Evolutionary conservation across 2,329 filamentous ascomycete genomes (phyloP), one percentile per base, ranked within the genome.

Genomic region (Alternaria triticina): DNA sequence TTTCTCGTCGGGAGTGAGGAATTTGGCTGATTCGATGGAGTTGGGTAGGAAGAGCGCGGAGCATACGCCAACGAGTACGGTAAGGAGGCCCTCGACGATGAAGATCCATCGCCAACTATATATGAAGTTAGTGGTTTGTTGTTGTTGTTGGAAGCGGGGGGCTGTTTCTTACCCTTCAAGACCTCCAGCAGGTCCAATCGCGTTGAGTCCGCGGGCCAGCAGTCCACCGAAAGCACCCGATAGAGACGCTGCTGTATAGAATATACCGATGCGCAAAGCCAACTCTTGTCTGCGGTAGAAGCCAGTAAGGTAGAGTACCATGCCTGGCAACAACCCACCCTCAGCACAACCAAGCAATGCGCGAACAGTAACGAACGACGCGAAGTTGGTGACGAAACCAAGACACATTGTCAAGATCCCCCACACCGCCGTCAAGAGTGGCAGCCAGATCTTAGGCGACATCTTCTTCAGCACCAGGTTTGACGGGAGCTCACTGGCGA

Each of bases 221-320:
- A 91, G 82, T 6, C 87, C 88, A 27, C 88, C 88, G 72, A 90
- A 90, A 1, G 88, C 88, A 3, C 88, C 88, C 0, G 87, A 89
- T 6, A 91, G 77, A 1, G 88, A 89, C 0, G 89, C 88, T 2
- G 88, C 88, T 1, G 88, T 90, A 73, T 90, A 91, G 71, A 91
- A 91, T 6, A 91, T 80, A 28, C 88, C 89, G 54, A 91, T 89
- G 5, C 89, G 83, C 40, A 90, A 76, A 0, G 88, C 87, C 65
- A 90, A 80, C 66, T 90, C 88, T 1, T 84, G 81, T 20, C 88
- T 82, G 17, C 83, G 86, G 70, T 91, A 89, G 66, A 91, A 85
- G 7, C 84, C 82, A 0, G 88, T 89, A 12, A 92, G 82, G 70
- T 91, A 91, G 2, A 92, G 79, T 65, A 87, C 86, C 80, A 91